Conservation (phyloP, 495 filamentous ascomycete genomes). For the Xylaria grammica region DNA sequence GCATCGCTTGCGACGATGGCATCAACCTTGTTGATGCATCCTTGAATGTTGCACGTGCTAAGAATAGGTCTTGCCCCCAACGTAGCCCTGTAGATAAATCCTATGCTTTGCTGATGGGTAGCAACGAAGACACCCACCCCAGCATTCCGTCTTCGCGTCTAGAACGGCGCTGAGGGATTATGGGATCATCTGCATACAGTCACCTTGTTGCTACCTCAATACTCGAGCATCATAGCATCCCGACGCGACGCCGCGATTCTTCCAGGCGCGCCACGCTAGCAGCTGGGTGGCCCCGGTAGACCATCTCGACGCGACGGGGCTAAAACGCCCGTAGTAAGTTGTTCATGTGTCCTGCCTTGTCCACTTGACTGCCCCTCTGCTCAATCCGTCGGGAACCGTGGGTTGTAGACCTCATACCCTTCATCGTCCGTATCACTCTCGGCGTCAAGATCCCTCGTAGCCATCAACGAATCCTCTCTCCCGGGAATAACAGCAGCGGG, state of each 20-base stretch:
- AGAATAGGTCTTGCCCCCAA: no score
- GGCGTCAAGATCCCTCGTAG: constrained; percentile 36
- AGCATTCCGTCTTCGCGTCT: no score
- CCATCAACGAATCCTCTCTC: constrained; percentile 25
- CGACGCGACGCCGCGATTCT: neutral
- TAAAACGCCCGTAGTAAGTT: no score
- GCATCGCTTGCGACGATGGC: no score
- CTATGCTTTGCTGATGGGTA: neutral
- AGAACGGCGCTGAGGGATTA: no score
- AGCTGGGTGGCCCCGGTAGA: neutral
- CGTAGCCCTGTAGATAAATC: neutral
- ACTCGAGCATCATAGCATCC: neutral
- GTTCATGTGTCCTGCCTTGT: no score
- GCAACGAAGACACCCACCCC: no score
- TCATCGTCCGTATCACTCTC: constrained; percentile 66
- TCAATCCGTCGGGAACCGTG: constrained; percentile 59
- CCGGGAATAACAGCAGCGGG: constrained; percentile 28
- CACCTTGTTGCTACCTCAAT: neutral
- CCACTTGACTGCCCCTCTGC: neutral
- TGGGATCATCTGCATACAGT: no score
- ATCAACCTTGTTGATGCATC: no score
- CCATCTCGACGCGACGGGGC: no score
- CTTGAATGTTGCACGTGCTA: no score
- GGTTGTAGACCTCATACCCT: constrained; percentile 62
- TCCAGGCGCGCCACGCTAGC: no score